Base-by-base conservation (phyloP, 768 basidiomycete genomes). In the Clitopilus hobsonii region DNA sequence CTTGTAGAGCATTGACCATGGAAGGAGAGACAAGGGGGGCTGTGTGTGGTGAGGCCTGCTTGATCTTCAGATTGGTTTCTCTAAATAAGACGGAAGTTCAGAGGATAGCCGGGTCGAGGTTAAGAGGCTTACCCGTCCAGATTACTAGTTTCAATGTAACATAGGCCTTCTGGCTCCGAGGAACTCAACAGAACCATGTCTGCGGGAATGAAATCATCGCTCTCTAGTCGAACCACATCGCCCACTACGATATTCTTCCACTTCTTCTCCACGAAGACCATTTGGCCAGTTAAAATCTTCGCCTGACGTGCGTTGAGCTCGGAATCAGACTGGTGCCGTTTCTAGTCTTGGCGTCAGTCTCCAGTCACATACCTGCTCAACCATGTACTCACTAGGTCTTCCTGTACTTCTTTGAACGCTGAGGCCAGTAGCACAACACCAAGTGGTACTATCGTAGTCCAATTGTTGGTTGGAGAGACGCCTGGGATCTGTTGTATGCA, bases 21-120 rank as follows among this genome's bases (percentile, higher is more conserved):
- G 83, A 70, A 0, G 96, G 94, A 2, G 91, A 83, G 5, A 87
- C 93, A 38, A 98, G 78, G 5, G 78, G 63, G 0, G 89, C 73
- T 1, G 94, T 98, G 28, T 91, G 84, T 1, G 90, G 75, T 2
- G 90, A 90, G 0, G 91, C 91, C 71, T 99, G 94, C 66, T 99
- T 99, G 71, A 99, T 98, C 76, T 98, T 99, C 61, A 99, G 80
- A 65, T 98, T 98, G 3, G 97, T 99, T 74, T 98, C 97, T 23
- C 94, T 94, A 61, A 20, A 41, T 28, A 10, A 50, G 53, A 26
- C 51, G 51, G 50, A n/a, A 55, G 52, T 11, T 16, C 27, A n/a
- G 4, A 6, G 41, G 23, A 26, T 20, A 10, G 29, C 14, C 36
- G 30, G 26, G 24, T 27, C 22, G 5, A 10, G 18, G 27, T 38